Evolutionary conservation across 2,329 filamentous ascomycete species (phyloP), one percentile per base, ranked within the genome.

Genomic region (Bipolaris bicolor): DNA sequence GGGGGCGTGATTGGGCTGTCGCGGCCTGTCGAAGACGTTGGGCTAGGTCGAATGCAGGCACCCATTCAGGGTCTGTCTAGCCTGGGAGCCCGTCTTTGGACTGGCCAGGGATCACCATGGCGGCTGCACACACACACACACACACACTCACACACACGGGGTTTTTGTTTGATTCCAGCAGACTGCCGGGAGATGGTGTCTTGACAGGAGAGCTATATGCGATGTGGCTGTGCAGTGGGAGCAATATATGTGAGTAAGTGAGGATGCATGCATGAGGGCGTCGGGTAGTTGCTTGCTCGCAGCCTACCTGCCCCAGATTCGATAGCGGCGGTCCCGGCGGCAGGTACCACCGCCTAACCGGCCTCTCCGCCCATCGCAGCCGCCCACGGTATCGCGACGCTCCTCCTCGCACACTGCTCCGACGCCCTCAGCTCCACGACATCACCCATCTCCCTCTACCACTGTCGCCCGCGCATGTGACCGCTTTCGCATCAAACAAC

Each of bases 401-500:
- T 33, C 41, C 55, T 57, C 58, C 24, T 29, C 26, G 26, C 55
- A 52, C 59, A 55, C 56, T 39, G 26, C 61, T 63, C 65, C 58
- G 55, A 65, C 66, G 24, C 49, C 52, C 49, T 20, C 50, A 33
- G 56, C 56, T 45, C 37, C 61, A 60, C 34, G 59, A 40, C 22
- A 18, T 37, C 20, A 26, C 13, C 26, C 57, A 33, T 36, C 65
- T 69, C 70, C 64, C 63, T 67, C 65, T 57, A 59, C 43, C 46
- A 57, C 60, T 64, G 69, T 73, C 66, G 66, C 67, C 46, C 52
- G 55, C 52, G 37, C 54, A 53, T 59, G 53, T 58, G 47, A 55
- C 46, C 57, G 55, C 63, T 55, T 56, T 56, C 61, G 55, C 49
- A 54, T 49, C 58, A 69, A 70, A 66, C 69, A 66, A n/a, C 58